These are phyloP conservation scores for Russula foetens DNA, from an alignment of 768 basidiomycete species.

Conservation along the genomic window DNA sequence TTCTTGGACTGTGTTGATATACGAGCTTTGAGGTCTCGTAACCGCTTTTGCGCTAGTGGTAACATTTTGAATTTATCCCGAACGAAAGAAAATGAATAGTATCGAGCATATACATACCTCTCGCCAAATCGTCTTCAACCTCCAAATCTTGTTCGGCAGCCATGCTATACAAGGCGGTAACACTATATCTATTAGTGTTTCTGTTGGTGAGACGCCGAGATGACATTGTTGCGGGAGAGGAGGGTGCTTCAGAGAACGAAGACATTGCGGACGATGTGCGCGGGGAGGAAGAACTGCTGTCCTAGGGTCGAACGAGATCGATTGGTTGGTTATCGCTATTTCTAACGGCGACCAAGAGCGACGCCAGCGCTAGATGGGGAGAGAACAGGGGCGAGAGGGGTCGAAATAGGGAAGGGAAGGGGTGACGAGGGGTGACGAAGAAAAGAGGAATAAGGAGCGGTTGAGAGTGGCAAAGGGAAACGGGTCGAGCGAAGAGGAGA, in stretches of 20 bases:
- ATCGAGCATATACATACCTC: conserved; percentile 48
- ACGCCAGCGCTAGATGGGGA: conserved; percentile 25
- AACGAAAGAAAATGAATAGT: conserved; percentile 4
- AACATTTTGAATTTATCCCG: conserved; percentile 6
- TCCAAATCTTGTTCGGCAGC: conserved; percentile 98
- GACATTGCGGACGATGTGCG: conserved; percentile 28
- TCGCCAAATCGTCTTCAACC: conserved; percentile 92
- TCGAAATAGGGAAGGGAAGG: conserved; percentile 19
- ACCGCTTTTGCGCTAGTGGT: conserved; percentile 82
- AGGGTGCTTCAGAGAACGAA: conserved; percentile 55
- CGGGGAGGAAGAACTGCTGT: conserved; percentile 9
- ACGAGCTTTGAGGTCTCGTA: conserved; percentile 91
- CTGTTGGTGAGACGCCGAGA: conserved; percentile 77
- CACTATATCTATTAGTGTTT: conserved; percentile 94
- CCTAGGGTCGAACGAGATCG: conserved; percentile 6
- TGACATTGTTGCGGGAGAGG: conserved; percentile 58
- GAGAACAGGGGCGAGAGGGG: conserved; percentile 24
- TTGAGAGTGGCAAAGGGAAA: not conserved
- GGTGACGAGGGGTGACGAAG: not conserved
- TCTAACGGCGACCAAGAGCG: conserved; percentile 11
- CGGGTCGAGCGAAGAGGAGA: not conserved
- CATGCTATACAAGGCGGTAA: conserved; percentile 94
- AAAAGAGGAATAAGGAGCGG: not conserved
- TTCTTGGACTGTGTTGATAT: conserved; percentile 99
- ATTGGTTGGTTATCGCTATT: not conserved